Conservation (phyloP, 2,329 filamentous ascomycete genomes). For the Pseudopyrenochaeta lycopersici region DNA sequence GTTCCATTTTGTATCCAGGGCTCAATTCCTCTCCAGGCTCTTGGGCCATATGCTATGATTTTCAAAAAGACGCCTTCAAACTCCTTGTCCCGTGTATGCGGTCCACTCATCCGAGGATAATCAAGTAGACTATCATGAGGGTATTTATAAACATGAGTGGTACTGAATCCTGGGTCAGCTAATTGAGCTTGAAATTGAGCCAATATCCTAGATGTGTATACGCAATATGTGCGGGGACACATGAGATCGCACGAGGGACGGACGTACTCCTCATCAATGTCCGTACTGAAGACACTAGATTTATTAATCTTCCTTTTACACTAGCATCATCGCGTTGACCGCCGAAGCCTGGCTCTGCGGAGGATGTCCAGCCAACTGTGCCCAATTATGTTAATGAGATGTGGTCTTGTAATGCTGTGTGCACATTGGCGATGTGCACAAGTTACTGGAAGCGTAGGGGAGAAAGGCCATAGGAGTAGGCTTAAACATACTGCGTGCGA, state of each 20-base stretch:
- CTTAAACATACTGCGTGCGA: conserved; percentile 74
- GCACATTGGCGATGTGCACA: not conserved
- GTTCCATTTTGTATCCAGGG: too few relatives aligned
- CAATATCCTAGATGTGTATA: not conserved
- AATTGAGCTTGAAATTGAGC: conserved; percentile 14
- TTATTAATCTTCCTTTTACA: conserved; percentile 86
- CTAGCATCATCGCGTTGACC: conserved; percentile 74
- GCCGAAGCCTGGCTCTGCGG: conserved; percentile 80
- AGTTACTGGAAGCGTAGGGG: not conserved
- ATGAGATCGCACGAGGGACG: not conserved
- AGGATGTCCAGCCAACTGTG: conserved; percentile 79
- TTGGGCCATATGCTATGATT: not conserved
- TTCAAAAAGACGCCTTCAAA: not conserved
- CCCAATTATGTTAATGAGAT: conserved; percentile 7
- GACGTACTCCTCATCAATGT: conserved; percentile 90
- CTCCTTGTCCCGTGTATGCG: conserved; percentile 1
- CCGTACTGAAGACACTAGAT: conserved; percentile 87
- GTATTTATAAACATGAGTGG: conserved; percentile 52
- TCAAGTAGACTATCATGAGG: conserved; percentile 48
- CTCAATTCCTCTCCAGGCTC: too few relatives aligned
- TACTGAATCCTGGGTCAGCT: conserved; percentile 30
- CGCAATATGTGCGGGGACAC: not conserved
- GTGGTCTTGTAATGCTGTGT: not conserved
- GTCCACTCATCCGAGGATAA: conserved; percentile 44
- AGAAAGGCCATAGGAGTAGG: not conserved